Percentiles rank a stretch among this genome's conserved stretches.
phyloP scores from a whole-genome alignment of 331 rosid species.

The Spiraea crenata region DNA sequence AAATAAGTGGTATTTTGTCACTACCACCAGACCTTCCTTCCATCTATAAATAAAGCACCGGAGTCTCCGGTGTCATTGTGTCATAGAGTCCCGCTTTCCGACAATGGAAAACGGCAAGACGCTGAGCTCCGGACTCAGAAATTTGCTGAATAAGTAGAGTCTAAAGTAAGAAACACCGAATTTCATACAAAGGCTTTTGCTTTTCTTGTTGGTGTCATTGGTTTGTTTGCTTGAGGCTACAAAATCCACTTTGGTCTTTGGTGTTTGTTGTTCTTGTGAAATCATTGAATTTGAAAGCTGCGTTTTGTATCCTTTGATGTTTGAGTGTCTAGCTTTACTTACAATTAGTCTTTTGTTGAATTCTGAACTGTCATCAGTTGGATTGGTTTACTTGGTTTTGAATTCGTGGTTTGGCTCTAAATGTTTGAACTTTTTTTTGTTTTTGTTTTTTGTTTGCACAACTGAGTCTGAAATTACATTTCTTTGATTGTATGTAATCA shows the following conservation, averaged over 20 bases:
- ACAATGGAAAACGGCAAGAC: neutral
- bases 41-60: constrained; percentile 27
- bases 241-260: too few species aligned
- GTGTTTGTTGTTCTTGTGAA: neutral
- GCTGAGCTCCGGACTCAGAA: neutral
- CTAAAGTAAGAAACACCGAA: neutral
- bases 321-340: neutral
- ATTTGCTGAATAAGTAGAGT: neutral
- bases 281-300: neutral
- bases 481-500: neutral
- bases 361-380: neutral
- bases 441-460: neutral
- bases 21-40: neutral
- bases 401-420: too few species aligned
- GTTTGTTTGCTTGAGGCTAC: neutral
- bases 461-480: neutral
- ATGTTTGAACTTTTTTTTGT: neutral
- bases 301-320: neutral
- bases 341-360: neutral
- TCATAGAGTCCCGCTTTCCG: constrained; percentile 8
- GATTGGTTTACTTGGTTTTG: neutral
- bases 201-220: constrained; percentile 1
- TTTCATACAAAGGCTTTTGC: neutral
- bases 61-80: neutral
- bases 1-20: neutral